These are phyloP conservation scores for Coemansia sp. DNA, from an alignment of 192 early-diverging fungal genomes.

Conservation along the genomic window DNA sequence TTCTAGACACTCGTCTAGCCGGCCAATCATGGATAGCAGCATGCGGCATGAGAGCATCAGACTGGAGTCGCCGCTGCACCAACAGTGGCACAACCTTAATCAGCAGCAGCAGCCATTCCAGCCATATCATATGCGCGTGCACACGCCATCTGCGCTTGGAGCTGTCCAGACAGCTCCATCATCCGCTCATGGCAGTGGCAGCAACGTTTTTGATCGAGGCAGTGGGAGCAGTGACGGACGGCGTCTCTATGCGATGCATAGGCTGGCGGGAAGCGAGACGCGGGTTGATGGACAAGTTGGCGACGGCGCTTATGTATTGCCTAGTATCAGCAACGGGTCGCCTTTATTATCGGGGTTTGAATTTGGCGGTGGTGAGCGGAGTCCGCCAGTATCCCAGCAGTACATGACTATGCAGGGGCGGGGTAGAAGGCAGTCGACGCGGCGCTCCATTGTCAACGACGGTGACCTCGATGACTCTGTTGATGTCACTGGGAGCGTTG, in stretches of 20 bases:
- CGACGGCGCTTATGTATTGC: slow-evolving; percentile 29
- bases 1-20: not conserved
- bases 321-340: slow-evolving; percentile 41
- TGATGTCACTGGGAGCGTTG: not conserved
- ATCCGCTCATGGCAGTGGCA: not conserved
- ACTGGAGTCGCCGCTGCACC: slow-evolving; percentile 7
- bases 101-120: slow-evolving; percentile 10
- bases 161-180: slow-evolving; percentile 1
- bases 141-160: slow-evolving; percentile 4
- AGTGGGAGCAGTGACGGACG: slow-evolving; percentile 14
- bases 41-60: not conserved
- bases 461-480: slow-evolving; percentile 15
- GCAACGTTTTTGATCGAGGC: slow-evolving; percentile 8
- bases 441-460: slow-evolving; percentile 1
- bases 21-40: not conserved
- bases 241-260: slow-evolving; percentile 29
- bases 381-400: slow-evolving; percentile 20
- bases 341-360: slow-evolving; percentile 35
- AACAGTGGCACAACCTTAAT: slow-evolving; percentile 7
- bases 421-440: slow-evolving; percentile 4
- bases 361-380: slow-evolving; percentile 29
- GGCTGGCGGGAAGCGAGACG: slow-evolving; percentile 39
- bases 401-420: not conserved
- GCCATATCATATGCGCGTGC: slow-evolving; percentile 9
- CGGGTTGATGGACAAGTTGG: slow-evolving; percentile 18